Conservation (phyloP, 208 protist genomes). For the Crithidia expoeki region DNA sequence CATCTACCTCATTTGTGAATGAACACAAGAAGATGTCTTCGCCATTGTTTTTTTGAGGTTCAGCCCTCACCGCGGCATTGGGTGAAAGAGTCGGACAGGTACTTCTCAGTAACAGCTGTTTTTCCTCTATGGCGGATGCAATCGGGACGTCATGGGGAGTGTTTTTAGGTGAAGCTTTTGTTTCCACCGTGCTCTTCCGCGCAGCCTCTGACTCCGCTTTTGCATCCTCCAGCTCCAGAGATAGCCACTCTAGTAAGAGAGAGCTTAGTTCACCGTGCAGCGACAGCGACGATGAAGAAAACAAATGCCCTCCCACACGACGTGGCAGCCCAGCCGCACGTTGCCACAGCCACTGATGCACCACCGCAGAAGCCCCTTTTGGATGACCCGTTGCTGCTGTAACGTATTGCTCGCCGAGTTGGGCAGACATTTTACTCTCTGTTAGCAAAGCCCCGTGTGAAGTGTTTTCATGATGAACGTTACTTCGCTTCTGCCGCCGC, state of each 20-base stretch:
- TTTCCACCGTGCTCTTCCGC: not conserved
- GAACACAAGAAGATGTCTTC: not conserved
- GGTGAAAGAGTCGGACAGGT: too few species aligned
- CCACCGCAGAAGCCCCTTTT: conserved; percentile 6
- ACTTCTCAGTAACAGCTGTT: too few species aligned
- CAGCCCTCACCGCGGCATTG: too few species aligned
- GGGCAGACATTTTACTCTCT: too few species aligned
- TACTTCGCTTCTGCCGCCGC: not conserved
- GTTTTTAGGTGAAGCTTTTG: not conserved
- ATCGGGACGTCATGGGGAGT: too few species aligned
- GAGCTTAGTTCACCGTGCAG: not conserved
- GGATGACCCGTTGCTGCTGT: too few species aligned
- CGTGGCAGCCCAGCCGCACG: conserved; percentile 28
- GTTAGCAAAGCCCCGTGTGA: too few species aligned
- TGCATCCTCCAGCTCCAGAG: not conserved
- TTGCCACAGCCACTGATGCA: conserved; percentile 34
- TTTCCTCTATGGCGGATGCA: too few species aligned
- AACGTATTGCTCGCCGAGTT: not conserved
- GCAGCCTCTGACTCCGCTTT: not conserved
- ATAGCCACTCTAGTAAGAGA: conserved; percentile 7
- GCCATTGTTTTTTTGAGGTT: not conserved
- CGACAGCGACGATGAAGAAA: not conserved
- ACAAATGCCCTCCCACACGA: not conserved
- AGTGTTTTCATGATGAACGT: not conserved
- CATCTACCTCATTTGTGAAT: not conserved